Evolutionary conservation across 257 asterid genomes (phyloP), one percentile per base, ranked within the genome.

Genomic region (Penstemon eatonii): DNA sequence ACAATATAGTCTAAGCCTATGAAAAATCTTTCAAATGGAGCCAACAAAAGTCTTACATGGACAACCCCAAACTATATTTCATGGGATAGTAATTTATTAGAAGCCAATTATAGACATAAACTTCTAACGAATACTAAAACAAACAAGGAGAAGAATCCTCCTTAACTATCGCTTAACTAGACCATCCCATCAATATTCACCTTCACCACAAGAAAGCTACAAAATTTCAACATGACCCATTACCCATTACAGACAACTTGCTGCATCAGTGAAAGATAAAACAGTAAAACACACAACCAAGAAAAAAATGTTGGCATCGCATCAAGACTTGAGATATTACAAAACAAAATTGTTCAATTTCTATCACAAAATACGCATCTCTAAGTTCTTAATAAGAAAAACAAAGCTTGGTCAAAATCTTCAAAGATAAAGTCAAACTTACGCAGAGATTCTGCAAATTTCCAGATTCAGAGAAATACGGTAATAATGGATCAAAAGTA

Each of bases 401-500:
- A 67, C 49, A 44, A 70, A 52, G 51, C 37, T 46, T 37, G 47
- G 54, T 67, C 45, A 63, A 19, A 19, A 33, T 36, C 40, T 73
- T 46, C 56, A 25, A 43, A 69, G 13, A 25, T 11, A 51, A 65
- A 50, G 50, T 37, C 60, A 65, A 51, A 37, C 25, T 5, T 33
- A 15, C 11, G 5, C 67, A 13, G 8, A 44, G 42, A 8, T 37
- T 45, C 3, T 15, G 49, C 45, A 67, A 53, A 15, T 75, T 65
- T 46, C 18, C 10, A 70, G 80, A 78, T 73, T 70, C 75, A 62
- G 58, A 54, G 59, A 65, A 57, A 15, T 64, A 6, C 10, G 56
- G 10, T 15, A 4, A 54, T 18, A 74, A 13, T 39, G 65, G 82
- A 80, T 71, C 77, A 69, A 69, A 61, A 19, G 44, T 45, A 56